A percentile compares a stretch with the other conserved stretches of the same genome.
Evolutionary conservation across 345 rosid species (phyloP).

Genomic region (Mangifera indica): DNA sequence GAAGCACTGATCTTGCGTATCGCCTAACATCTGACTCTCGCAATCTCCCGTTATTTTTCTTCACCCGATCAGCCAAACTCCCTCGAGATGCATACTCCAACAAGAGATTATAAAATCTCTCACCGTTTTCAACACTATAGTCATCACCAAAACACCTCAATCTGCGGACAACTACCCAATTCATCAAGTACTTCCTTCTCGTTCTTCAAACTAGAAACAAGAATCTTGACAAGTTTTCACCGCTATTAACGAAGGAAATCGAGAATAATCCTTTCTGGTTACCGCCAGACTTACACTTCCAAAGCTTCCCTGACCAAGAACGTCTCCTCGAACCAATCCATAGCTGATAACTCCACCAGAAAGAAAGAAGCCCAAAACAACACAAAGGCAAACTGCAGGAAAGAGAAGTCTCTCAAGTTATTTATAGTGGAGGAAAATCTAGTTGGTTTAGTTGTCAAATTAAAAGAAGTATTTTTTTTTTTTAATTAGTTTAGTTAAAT

Average conservation of each 20-base stretch:
- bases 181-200: slow-evolving; percentile 47
- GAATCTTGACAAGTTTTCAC: slow-evolving; percentile 58
- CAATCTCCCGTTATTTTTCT: slow-evolving; percentile 37
- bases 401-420: neutral
- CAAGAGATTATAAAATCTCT: slow-evolving; percentile 52
- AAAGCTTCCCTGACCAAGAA: slow-evolving; percentile 66
- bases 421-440: neutral
- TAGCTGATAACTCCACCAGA: slow-evolving; percentile 12
- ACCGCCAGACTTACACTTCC: slow-evolving; percentile 56
- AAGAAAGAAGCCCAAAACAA: too few species aligned
- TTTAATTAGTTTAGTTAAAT: too few species aligned
- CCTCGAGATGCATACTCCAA: slow-evolving; percentile 79
- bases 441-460: neutral
- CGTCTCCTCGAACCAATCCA: slow-evolving; percentile 71
- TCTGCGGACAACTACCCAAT: slow-evolving; percentile 44
- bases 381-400: too few species aligned
- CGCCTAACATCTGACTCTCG: slow-evolving; percentile 54
- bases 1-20: slow-evolving; percentile 49
- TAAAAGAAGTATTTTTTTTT: slow-evolving; percentile 1
- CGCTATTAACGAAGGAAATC: slow-evolving; percentile 49
- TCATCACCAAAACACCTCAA: slow-evolving; percentile 55
- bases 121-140: slow-evolving; percentile 39
- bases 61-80: slow-evolving; percentile 44
- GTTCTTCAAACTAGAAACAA: slow-evolving; percentile 41
- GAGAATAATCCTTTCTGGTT: slow-evolving; percentile 17